Evolutionary conservation across 1,139 yeast genomes (phyloP).

Genomic region (Meyerozyma guilliermondii): DNA sequence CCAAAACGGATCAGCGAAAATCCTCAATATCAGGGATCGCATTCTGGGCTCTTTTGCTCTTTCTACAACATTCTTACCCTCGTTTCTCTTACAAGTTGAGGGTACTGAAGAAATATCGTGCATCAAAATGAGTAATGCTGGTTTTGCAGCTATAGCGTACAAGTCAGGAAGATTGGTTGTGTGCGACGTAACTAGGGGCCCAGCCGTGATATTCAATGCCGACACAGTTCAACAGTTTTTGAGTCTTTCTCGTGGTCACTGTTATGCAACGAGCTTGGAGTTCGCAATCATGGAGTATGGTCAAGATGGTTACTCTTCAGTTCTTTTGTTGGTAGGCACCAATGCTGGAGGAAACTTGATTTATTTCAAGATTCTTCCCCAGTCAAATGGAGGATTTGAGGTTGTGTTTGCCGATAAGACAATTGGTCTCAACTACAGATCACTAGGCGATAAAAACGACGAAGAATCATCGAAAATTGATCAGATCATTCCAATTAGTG

Average conservation of each 20-base stretch:
- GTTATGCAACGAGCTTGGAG: constrained; percentile 57
- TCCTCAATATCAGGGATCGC: constrained; percentile 27
- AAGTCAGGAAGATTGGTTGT: constrained; percentile 70
- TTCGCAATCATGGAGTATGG: constrained; percentile 68
- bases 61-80: constrained; percentile 57
- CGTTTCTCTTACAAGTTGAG: constrained; percentile 40
- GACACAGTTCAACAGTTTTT: constrained; percentile 39
- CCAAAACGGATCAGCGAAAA: constrained; percentile 30
- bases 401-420: constrained; percentile 53
- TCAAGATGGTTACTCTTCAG: constrained; percentile 64
- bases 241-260: constrained; percentile 23
- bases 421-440: constrained; percentile 34
- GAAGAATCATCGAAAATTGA: constrained; percentile 48
- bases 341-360: constrained; percentile 66
- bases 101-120: constrained; percentile 44
- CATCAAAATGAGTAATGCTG: constrained; percentile 65
- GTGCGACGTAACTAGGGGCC: constrained; percentile 76
- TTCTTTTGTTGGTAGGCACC: constrained; percentile 75
- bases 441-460: constrained; percentile 23
- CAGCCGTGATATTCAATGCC: constrained; percentile 61
- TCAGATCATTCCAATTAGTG: constrained; percentile 54
- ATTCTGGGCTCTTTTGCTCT: constrained; percentile 29
- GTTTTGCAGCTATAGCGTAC: constrained; percentile 83
- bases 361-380: constrained; percentile 66
- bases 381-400: constrained; percentile 61